Evolutionary conservation across 2,329 filamentous ascomycete genomes (phyloP), one percentile per base, ranked within the genome.

Genomic region (Colletotrichum tofieldiae): DNA sequence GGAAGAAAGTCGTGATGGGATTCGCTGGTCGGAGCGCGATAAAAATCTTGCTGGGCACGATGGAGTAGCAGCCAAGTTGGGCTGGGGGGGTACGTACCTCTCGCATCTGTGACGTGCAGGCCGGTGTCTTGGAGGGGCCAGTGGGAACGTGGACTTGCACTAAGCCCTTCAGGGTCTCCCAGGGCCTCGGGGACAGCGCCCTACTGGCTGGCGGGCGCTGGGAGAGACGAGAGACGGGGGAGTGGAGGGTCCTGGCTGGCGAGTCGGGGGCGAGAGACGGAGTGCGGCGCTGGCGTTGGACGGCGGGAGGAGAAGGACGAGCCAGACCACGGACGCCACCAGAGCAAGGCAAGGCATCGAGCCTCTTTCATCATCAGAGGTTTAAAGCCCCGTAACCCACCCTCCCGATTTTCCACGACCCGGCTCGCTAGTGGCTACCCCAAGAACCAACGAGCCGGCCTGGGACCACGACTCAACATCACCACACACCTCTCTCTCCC

Each of bases 351-450:
- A 60, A 66, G 66, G 41, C 61, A 66, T 51, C 69, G 72, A 74
- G 69, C 68, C 72, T 74, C 74, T 73, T 74, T 75, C 74, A 75
- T 75, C 74, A 75, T 75, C 69, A 68, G 63, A 60, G 54, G 55
- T 63, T 47, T 63, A 55, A 64, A 67, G 61, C 71, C 72, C 72
- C 70, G 70, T 74, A 73, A 61, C 71, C 73, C 73, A 72, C 67
- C 71, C 71, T 72, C 71, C 67, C 71, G 64, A 62, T 71, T 72
- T 75, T 74, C 73, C 67, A 51, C 67, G 64, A 49, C 59, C 32
- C 29, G 43, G 26, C 52, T 58, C 43, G 35, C 65, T 63, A 63
- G 55, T 51, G 26, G 41, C 37, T 62, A 56, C 62, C 62, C 29
- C 43, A 26, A 52, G 47, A 45, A 29, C 54, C 62, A 51, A 41